Conservation (phyloP, 805 yeast species). For the Candida parachauliodes region DNA sequence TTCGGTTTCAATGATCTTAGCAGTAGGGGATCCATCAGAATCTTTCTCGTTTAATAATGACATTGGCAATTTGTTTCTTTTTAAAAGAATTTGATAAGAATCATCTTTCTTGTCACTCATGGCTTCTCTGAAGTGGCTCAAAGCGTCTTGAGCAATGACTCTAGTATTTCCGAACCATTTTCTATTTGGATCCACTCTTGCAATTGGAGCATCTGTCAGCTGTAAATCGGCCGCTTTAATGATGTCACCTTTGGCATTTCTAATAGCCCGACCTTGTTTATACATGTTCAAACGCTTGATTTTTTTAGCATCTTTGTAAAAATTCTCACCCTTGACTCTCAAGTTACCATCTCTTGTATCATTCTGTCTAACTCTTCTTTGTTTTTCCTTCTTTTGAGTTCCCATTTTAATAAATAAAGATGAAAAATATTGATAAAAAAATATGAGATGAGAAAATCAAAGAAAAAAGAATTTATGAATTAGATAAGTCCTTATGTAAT, state of each 20-base stretch:
- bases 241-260: conserved; percentile 85
- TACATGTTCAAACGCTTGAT: conserved; percentile 90
- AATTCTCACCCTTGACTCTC: conserved; percentile 94
- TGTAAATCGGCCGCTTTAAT: conserved; percentile 86
- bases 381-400: conserved; percentile 85
- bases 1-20: conserved; percentile 85
- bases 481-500: conserved; percentile 3
- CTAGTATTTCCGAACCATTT: conserved; percentile 98
- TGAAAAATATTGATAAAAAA: not conserved
- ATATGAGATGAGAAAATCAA: not conserved
- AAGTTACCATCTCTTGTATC: conserved; percentile 85
- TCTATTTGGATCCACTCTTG: conserved; percentile 93
- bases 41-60: conserved; percentile 87
- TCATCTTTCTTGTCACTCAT: conserved; percentile 82
- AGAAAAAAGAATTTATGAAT: not conserved
- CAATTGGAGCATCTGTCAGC: conserved; percentile 80
- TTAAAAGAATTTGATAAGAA: conserved; percentile 77
- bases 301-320: conserved; percentile 90
- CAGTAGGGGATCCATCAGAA: conserved; percentile 68
- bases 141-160: conserved; percentile 95
- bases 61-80: conserved; percentile 93
- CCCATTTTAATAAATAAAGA: conserved; percentile 59
- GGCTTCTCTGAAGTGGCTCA: conserved; percentile 90
- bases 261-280: conserved; percentile 81
- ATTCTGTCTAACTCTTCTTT: conserved; percentile 79